Base-by-base conservation (phyloP, 192 early-diverging fungal genomes). In the Coemansia sp. region DNA sequence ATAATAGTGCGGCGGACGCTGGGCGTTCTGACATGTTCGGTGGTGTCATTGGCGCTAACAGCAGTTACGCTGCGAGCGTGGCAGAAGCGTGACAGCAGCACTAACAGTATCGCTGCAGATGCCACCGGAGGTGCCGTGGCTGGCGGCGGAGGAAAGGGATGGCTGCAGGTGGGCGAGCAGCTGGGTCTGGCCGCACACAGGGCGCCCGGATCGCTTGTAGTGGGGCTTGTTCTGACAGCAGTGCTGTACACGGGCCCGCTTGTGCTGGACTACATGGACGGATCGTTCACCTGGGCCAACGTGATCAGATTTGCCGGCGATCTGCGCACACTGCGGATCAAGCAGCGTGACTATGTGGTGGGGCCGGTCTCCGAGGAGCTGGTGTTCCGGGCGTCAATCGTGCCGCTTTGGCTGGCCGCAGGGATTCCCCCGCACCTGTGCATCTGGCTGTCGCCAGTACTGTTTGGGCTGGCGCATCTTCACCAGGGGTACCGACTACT, bases 361-460 rank as follows among this genome's bases (percentile, higher is more conserved):
- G 79, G 79, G 0, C 79, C 79, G 0, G 13, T 70, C 0, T 70
- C 79, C 22, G 79, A 81, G 61, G 79, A 81, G 53, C 70, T 81
- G 13, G 79, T 81, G 12, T 81, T 76, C 61, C 60, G 79, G 0
- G 46, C 74, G 1, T 41, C 64, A 0, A 67, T 76, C 1, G 64
- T 81, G 37, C 37, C 79, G 16, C 61, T 81, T 50, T 81, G 79
- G 79, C 1, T 51, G 6, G 51, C 55, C 1, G 17, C 67, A 0
- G 72, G 69, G 0, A 16, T 81, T 0, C 43, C 59, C 2, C 14
- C 60, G 0, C 20, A 4, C 6, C 25, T 58, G 39, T 59, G 58
- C 13, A 41, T 81, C 12, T 44, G 64, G 22, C 53, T 62, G n/a
- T 81, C 79, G 58, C 79, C 79, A 1, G 40, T 81, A 20, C 63